A percentile compares a stretch with the other conserved stretches of the same genome.
phyloP scores from a whole-genome alignment of 108 stramenopile species.

The Fragilaria radians region DNA sequence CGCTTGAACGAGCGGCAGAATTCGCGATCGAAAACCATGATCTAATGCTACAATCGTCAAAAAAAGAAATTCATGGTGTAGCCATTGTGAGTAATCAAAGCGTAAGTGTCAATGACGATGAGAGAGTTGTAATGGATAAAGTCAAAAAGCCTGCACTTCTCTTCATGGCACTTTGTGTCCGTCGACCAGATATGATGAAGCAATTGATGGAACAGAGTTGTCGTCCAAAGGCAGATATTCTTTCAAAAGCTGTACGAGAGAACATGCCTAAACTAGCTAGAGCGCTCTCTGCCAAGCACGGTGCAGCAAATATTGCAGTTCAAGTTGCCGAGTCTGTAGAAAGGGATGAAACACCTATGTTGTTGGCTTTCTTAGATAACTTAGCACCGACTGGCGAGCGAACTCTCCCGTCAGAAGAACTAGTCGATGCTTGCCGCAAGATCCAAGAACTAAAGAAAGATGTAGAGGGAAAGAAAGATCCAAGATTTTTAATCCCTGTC shows the following conservation, averaged over 20 bases:
- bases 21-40: constrained; percentile 51
- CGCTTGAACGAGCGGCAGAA: constrained; percentile 43
- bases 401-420: constrained; percentile 46
- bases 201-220: constrained; percentile 53
- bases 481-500: constrained; percentile 73
- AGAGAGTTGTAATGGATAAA: constrained; percentile 60
- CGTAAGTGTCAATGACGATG: constrained; percentile 65
- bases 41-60: constrained; percentile 38
- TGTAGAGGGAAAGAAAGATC: constrained; percentile 55
- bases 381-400: constrained; percentile 53
- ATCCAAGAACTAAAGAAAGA: constrained; percentile 62
- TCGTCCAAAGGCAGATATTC: constrained; percentile 57
- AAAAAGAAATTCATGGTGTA: constrained; percentile 17
- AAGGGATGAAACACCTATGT: constrained; percentile 48
- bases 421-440: constrained; percentile 76
- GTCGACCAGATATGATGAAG: constrained; percentile 73
- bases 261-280: constrained; percentile 79
- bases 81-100: too few species aligned
- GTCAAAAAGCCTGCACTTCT: constrained; percentile 61
- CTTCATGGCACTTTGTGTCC: constrained; percentile 78
- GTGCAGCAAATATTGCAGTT: constrained; percentile 66
- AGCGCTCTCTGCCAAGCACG: constrained; percentile 72
- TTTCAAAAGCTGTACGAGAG: constrained; percentile 61
- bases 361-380: constrained; percentile 78
- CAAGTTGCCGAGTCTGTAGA: constrained; percentile 55